phyloP scores from a whole-genome alignment of 208 protist species.

The Trichomonas vaginalis region DNA sequence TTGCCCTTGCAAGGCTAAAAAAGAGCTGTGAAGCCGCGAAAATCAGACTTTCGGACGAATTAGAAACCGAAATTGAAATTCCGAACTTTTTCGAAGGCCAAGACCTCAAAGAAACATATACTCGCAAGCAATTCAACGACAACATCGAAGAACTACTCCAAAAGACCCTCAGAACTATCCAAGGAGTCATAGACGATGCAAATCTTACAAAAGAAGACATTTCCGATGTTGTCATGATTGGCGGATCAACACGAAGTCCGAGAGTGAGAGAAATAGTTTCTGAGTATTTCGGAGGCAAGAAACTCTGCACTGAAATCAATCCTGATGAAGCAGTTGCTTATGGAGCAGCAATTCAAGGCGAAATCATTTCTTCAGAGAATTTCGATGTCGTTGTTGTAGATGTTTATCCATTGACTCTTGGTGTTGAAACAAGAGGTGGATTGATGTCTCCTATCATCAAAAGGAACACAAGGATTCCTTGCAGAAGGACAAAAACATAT shows the following conservation, averaged over 20 bases:
- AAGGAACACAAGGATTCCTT: constrained; percentile 69
- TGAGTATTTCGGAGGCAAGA: constrained; percentile 68
- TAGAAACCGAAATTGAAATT: constrained; percentile 57
- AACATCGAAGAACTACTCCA: constrained; percentile 83
- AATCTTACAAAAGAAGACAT: constrained; percentile 75
- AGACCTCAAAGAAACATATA: constrained; percentile 57
- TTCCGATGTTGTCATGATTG: constrained; percentile 84
- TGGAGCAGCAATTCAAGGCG: constrained; percentile 88
- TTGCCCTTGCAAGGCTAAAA: constrained; percentile 53
- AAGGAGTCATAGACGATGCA: constrained; percentile 72
- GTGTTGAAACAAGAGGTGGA: constrained; percentile 75
- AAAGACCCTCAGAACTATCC: constrained; percentile 68
- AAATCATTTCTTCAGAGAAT: constrained; percentile 57
- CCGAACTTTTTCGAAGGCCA: constrained; percentile 67
- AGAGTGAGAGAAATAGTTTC: constrained; percentile 50
- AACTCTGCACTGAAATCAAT: constrained; percentile 56
- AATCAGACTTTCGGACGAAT: constrained; percentile 55
- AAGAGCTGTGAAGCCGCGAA: constrained; percentile 71
- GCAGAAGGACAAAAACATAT: constrained; percentile 80
- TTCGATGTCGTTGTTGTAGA: constrained; percentile 64
- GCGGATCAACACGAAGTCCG: constrained; percentile 80
- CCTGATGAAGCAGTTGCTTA: constrained; percentile 89
- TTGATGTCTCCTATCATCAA: constrained; percentile 63
- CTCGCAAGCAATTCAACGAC: constrained; percentile 72
- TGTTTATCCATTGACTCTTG: constrained; percentile 80